A percentile compares a stretch with the other conserved stretches of the same genome.
Conservation (phyloP, 2,329 filamentous ascomycete genomes). For the Monilinia polystroma region DNA sequence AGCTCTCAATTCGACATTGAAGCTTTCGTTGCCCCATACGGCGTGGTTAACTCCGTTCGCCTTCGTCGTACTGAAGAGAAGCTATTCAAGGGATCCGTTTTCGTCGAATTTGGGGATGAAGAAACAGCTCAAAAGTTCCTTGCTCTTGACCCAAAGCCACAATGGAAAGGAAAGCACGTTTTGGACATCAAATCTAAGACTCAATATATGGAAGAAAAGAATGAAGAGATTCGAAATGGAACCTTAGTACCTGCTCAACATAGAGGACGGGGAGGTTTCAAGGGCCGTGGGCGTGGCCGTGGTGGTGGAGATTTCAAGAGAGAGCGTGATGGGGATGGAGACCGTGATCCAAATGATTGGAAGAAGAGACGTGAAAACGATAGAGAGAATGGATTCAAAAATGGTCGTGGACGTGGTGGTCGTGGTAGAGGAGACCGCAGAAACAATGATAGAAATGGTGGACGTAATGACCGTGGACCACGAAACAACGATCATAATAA, state of each 20-base stretch:
- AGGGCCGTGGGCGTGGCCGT: slow-evolving; percentile 41
- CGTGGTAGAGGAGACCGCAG: slow-evolving; percentile 43
- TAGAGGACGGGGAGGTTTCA: slow-evolving; percentile 33
- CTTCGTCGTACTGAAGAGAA: slow-evolving; percentile 73
- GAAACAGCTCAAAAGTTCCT: slow-evolving; percentile 80
- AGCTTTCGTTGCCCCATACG: slow-evolving; percentile 81
- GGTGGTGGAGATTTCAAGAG: slow-evolving; percentile 23
- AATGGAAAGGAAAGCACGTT: slow-evolving; percentile 72
- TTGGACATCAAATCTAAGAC: slow-evolving; percentile 85
- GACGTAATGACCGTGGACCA: slow-evolving; percentile 45
- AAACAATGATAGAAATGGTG: slow-evolving; percentile 16
- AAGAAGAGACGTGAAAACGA: slow-evolving; percentile 63
- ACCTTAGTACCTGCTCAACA: slow-evolving; percentile 55
- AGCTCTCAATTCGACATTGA: slow-evolving; percentile 93
- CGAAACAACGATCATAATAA: slow-evolving; percentile 42
- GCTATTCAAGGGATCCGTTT: slow-evolving; percentile 93
- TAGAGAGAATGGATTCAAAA: slow-evolving; percentile 58
- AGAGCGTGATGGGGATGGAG: slow-evolving; percentile 32
- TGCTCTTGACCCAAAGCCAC: slow-evolving; percentile 73
- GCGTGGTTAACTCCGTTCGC: slow-evolving; percentile 77
- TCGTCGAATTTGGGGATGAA: slow-evolving; percentile 84
- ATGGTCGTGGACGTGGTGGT: slow-evolving; percentile 34
- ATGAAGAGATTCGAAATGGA: slow-evolving; percentile 67
- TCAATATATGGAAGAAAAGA: slow-evolving; percentile 80
- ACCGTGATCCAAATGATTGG: slow-evolving; percentile 57